Evolutionary conservation across 2,329 filamentous ascomycete species (phyloP).

Genomic region (Biscogniauxia mediterranea): DNA sequence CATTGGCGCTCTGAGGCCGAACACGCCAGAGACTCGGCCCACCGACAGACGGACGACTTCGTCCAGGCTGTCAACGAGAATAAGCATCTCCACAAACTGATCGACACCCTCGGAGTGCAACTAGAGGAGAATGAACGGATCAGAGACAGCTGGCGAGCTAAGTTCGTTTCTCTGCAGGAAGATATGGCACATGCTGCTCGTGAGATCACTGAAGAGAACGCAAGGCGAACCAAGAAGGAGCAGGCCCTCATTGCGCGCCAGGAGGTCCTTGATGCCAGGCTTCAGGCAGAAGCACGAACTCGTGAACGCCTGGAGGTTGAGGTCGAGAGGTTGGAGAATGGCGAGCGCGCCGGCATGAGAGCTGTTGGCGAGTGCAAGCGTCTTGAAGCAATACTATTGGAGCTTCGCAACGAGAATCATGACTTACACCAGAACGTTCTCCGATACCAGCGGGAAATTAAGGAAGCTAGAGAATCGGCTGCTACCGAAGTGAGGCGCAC

Average conservation of each 20-base stretch:
- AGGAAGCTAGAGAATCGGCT: constrained; percentile 77
- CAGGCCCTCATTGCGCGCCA: constrained; percentile 75
- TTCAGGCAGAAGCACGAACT: constrained; percentile 72
- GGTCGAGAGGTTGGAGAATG: constrained; percentile 62
- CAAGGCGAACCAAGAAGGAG: constrained; percentile 74
- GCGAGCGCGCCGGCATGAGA: constrained; percentile 64
- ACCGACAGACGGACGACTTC: constrained; percentile 49
- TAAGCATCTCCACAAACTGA: constrained; percentile 70
- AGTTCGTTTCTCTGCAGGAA: constrained; percentile 81
- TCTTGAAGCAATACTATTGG: constrained; percentile 53
- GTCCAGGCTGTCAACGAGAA: constrained; percentile 56
- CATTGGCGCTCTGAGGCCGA: constrained; percentile 64
- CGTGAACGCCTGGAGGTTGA: constrained; percentile 66
- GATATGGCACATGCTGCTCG: constrained; percentile 79
- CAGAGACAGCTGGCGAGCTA: constrained; percentile 78
- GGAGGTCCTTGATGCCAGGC: constrained; percentile 73
- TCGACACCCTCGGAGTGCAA: constrained; percentile 72
- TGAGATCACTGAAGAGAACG: constrained; percentile 80
- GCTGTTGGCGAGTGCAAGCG: constrained; percentile 62
- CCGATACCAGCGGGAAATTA: constrained; percentile 76
- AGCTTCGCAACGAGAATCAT: constrained; percentile 65
- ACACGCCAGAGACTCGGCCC: constrained; percentile 51
- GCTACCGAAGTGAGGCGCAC: constrained; percentile 79
- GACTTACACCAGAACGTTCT: constrained; percentile 68
- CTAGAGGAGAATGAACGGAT: constrained; percentile 83